Conservation (phyloP, 2,329 filamentous ascomycete species). For the Penicillium janthinellum region DNA sequence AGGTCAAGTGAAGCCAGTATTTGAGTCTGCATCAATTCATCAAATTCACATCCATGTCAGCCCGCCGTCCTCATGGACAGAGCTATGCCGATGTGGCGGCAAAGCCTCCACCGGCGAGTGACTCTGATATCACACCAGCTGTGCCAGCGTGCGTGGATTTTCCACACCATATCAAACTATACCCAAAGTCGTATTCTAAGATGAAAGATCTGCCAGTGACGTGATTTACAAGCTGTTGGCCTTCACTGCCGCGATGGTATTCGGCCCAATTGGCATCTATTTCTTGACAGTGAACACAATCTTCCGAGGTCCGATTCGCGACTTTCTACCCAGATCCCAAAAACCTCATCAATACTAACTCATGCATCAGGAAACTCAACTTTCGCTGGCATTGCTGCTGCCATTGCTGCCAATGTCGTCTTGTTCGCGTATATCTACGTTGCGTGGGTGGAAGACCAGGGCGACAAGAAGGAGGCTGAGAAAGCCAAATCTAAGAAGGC, state of each 20-base stretch:
- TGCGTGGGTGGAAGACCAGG: conserved; percentile 84
- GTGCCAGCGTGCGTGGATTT: conserved; percentile 69
- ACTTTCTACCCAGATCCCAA: not conserved
- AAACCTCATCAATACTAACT: not conserved
- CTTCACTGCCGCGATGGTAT: conserved; percentile 91
- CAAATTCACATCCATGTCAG: conserved; percentile 31
- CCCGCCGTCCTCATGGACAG: conserved; percentile 33
- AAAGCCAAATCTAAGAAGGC: conserved; percentile 56
- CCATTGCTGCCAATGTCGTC: conserved; percentile 87
- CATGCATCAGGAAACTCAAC: conserved; percentile 77
- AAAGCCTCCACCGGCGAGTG: conserved; percentile 47
- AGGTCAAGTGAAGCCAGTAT: not conserved
- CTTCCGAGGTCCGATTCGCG: conserved; percentile 69
- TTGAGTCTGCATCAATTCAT: not conserved
- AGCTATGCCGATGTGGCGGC: conserved; percentile 32
- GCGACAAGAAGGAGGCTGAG: conserved; percentile 69
- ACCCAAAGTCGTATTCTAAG: conserved; percentile 5
- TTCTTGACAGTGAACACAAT: conserved; percentile 76
- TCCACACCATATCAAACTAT: not conserved
- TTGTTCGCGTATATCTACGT: conserved; percentile 88
- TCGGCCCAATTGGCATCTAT: conserved; percentile 83
- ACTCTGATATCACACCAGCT: conserved; percentile 76
- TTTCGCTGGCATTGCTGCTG: conserved; percentile 80
- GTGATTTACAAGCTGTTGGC: conserved; percentile 88
- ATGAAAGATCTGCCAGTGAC: conserved; percentile 55